Conservation (phyloP, 2,329 filamentous ascomycete genomes). For the Fusarium sp. region DNA sequence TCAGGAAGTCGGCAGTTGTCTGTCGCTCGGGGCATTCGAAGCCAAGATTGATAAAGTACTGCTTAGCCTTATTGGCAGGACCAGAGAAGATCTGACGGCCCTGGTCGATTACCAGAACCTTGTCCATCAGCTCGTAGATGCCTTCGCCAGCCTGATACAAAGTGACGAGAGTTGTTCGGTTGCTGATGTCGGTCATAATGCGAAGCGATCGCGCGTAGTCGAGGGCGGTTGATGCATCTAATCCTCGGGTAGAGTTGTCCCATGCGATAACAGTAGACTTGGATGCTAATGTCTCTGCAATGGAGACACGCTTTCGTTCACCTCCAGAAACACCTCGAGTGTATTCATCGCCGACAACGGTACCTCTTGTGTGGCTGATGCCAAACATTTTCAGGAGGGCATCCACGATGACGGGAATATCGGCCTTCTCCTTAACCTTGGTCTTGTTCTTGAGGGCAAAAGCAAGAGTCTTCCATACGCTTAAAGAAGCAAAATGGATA, state of each 20-base stretch:
- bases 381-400: conserved; percentile 82
- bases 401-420: conserved; percentile 75
- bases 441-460: conserved; percentile 83
- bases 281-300: conserved; percentile 80
- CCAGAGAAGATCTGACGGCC: conserved; percentile 77
- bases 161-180: conserved; percentile 63
- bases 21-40: conserved; percentile 75
- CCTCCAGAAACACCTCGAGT: conserved; percentile 81
- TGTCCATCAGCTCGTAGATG: conserved; percentile 72
- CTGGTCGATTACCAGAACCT: conserved; percentile 80
- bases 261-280: conserved; percentile 79
- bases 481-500: conserved; percentile 77
- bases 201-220: conserved; percentile 78
- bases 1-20: conserved; percentile 63
- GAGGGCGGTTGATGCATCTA: conserved; percentile 81
- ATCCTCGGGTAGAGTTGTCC: conserved; percentile 84
- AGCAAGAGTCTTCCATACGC: conserved; percentile 80
- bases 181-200: conserved; percentile 80
- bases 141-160: conserved; percentile 58
- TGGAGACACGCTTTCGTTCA: conserved; percentile 82
- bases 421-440: conserved; percentile 70
- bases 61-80: conserved; percentile 67
- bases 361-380: conserved; percentile 79
- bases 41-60: conserved; percentile 75
- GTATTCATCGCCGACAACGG: conserved; percentile 78